Evolutionary conservation across 345 rosid genomes (phyloP), one percentile per base, ranked within the genome.

Genomic region (Eucalyptus tenuipes): DNA sequence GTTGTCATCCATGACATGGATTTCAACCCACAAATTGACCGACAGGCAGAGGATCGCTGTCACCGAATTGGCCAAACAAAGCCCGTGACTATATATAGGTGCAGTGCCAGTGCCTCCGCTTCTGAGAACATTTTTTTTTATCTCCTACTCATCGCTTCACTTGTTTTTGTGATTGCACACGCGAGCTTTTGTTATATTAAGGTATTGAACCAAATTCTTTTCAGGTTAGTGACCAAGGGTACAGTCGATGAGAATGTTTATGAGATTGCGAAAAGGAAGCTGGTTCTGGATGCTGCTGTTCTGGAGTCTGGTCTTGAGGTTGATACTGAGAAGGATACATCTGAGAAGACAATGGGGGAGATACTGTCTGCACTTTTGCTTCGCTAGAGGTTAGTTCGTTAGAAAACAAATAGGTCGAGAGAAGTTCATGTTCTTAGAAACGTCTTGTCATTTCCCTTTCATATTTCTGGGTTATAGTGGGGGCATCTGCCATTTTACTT

Each of bases 11-110:
- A 97, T 68, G 97, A 97, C 91, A 94, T 98, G 99, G 99, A 96
- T 94, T 98, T 97, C 91, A 98, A 98, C 89, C 99, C 99, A 45
- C 99, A 98, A 91, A 98, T 98, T 88, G 99, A 98, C 80, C 92
- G 99, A 37, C 99, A 96, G 90, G 99, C 99, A 75, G 99, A 96
- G 94, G 99, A 97, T 92, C 94, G 98, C 18, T 98, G 99, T 88
- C 99, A 97, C 91, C 95, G 97, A 82, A 96, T 98, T 85, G 99
- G 99, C 91, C 99, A 98, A 93, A 96, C 96, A 16, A 97, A 92
- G 92, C 97, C 99, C 24, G 98, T 98, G 48, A 97, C 98, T 53
- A 93, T 98, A 88, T 95, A 96, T 93, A 97, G 99, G 99, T 97
- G n/a, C 52, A 48, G 81, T 88, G 80, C 49, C 42, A 22, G 53